Base-by-base conservation (phyloP, 768 basidiomycete genomes). In the Pleurotus sapidus region DNA sequence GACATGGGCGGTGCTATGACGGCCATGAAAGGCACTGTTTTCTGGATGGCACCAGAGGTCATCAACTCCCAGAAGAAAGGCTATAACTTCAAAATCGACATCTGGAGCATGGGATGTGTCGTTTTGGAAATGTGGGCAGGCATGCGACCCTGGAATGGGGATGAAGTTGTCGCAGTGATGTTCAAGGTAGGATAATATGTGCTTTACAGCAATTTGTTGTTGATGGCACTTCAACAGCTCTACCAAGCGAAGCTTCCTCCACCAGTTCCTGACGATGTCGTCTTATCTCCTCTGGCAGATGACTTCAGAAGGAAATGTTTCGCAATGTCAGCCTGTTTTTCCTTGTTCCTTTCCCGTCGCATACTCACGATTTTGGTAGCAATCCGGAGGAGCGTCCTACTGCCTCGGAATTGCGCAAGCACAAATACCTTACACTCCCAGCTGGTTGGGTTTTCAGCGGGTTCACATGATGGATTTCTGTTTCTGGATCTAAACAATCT, bases 11-110 rank as follows among this genome's bases (percentile, higher is more conserved):
- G 84, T n/a, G 90, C 90, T 49, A 87, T 84, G 61, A 96, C 95
- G 1, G 91, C 92, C 18, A 95, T 99, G 93, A 91, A 94, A 69
- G 97, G 97, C 23, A 95, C 95, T 17, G 91, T 98, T 37, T 98
- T 97, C 70, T 99, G 97, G 96, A 98, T 98, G 96, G 95, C 95
- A 8, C 95, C 95, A 0, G 95, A 94, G 74, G 93, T 97, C 55
- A 84, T 94, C 59, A 88, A 93, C 60, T 87, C 90, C 37, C 84
- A 89, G 69, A 87, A 88, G 70, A 88, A 89, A 64, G 94, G 94
- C 0, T 98, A 98, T 70, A 95, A 93, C 64, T 93, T 89, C 67
- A 98, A 99, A 74, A 87, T 97, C 49, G 97, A 99, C 68, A 96
- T 99, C 62, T 99, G 97, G 97, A 95, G 93, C 70, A 83, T 98